These are phyloP conservation scores for Pyrus pyrifolia DNA, from an alignment of 306 rosid genomes.

Conservation along the genomic window DNA sequence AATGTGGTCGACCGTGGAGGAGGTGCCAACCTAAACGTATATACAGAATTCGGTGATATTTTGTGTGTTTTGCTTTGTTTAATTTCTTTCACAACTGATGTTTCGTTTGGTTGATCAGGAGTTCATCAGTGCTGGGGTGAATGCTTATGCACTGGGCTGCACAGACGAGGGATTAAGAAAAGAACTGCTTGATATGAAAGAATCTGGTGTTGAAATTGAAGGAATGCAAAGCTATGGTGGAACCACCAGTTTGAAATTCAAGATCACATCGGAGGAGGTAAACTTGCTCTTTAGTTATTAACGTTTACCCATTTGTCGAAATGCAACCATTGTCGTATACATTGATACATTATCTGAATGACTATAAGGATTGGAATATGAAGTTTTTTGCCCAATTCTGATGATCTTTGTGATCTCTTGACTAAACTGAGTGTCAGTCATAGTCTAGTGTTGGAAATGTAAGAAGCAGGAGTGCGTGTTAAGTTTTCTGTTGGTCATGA, in stretches of 20 bases:
- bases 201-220: constrained; percentile 69
- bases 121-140: constrained; percentile 93
- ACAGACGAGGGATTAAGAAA: constrained; percentile 87
- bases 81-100: constrained; percentile 4
- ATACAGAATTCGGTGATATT: constrained; percentile 10
- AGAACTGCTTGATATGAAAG: constrained; percentile 74
- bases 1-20: constrained; percentile 87
- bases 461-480: neutral
- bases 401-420: neutral
- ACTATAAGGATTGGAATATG: neutral
- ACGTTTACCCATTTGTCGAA: neutral
- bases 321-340: neutral
- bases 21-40: constrained; percentile 85
- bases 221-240: constrained; percentile 77
- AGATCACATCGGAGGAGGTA: constrained; percentile 74
- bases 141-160: constrained; percentile 97
- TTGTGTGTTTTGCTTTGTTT: neutral
- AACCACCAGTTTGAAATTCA: constrained; percentile 78
- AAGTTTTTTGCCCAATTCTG: neutral
- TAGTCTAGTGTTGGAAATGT: neutral
- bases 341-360: neutral
- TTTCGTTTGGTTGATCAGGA: constrained; percentile 45
- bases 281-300: neutral
- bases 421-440: neutral
- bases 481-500: neutral